Percentiles rank a stretch among this genome's conserved stretches.
phyloP scores from a whole-genome alignment of 2,329 filamentous ascomycete species.

The Colletotrichum cordylinicola region DNA sequence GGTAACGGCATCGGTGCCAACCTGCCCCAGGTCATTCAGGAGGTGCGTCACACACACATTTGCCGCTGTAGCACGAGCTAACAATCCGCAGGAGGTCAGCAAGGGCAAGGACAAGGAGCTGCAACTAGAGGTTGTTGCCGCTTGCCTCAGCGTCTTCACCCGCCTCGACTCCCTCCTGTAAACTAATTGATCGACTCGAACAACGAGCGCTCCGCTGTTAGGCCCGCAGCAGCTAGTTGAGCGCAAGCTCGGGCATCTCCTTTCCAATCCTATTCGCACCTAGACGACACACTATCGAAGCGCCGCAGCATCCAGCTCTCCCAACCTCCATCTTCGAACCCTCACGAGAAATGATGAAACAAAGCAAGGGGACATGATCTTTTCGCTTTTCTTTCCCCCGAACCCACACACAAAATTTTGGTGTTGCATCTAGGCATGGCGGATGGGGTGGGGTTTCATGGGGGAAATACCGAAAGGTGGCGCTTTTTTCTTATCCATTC shows the following conservation, averaged over 20 bases:
- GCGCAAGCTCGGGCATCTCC: not conserved
- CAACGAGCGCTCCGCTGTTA: not conserved
- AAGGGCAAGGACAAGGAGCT: constrained; percentile 91
- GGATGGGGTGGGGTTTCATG: not conserved
- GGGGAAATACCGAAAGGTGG: constrained; percentile 3
- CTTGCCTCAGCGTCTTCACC: constrained; percentile 96
- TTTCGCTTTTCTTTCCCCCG: not conserved
- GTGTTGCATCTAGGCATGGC: constrained; percentile 15
- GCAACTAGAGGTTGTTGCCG: constrained; percentile 95
- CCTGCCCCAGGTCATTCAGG: constrained; percentile 82
- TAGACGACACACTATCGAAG: constrained; percentile 8
- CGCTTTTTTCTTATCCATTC: constrained; percentile 3
- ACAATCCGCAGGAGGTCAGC: constrained; percentile 71
- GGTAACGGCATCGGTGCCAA: constrained; percentile 89
- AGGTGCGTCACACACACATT: constrained; percentile 52
- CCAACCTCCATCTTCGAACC: constrained; percentile 3
- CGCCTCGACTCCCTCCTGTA: constrained; percentile 94
- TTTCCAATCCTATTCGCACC: constrained; percentile 2
- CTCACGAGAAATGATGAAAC: constrained; percentile 16
- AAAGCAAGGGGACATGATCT: not conserved
- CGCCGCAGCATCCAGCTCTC: constrained; percentile 4
- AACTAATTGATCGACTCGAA: constrained; percentile 26
- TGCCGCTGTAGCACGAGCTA: constrained; percentile 3
- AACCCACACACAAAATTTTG: constrained; percentile 3
- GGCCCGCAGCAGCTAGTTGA: not conserved